Base-by-base conservation (phyloP, 2,329 filamentous ascomycete genomes). In the Epichloe scottii region DNA sequence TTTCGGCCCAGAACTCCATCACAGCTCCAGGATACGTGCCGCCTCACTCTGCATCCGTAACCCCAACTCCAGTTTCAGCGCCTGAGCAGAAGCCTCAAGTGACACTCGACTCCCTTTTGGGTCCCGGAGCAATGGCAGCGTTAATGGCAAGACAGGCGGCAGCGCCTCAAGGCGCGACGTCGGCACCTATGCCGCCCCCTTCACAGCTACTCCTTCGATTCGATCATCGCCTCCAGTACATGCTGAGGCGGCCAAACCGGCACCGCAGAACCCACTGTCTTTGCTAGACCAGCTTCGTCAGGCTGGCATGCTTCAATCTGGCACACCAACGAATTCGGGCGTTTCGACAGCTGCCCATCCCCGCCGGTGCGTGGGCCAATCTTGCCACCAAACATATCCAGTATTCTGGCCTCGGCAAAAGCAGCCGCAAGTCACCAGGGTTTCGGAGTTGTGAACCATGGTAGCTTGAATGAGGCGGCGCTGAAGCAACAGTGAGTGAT, bases 401-500 rank as follows among this genome's bases (percentile, higher is more conserved):
- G 62, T 46, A 58, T 70, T 23, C 51, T 71, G 46, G 60, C 68
- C 3, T 62, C 65, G 3, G 59, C 61, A 21, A 65, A 62, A 50
- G 58, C 56, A 50, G 63, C 59, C 48, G 58, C 55, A 1, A 53
- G 50, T 12, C 46, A 55, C 5, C 48, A 53, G 14, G 56, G 51
- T 3, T 45, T 71, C 38, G 64, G 61, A 17, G 65, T 70, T 15
- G 65, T 70, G 46, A 73, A 71, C 56, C 73, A 77, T 54, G 75
- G 81, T 19, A 74, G 78, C 50, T 72, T 91, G 57, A 83, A 79
- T 50, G 75, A 81, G 4, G 74, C 77, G 6, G 85, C 85, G 30
- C 74, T 94, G 42, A 89, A 89, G 54, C 65, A 68, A 68, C 79
- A 85, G 81, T 88, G 74, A 70, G 81, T 71, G 12, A 8, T n/a